Percentiles rank a stretch among this genome's conserved stretches.
Evolutionary conservation across 768 basidiomycete genomes (phyloP).

Genomic region (Daedalea quercina): DNA sequence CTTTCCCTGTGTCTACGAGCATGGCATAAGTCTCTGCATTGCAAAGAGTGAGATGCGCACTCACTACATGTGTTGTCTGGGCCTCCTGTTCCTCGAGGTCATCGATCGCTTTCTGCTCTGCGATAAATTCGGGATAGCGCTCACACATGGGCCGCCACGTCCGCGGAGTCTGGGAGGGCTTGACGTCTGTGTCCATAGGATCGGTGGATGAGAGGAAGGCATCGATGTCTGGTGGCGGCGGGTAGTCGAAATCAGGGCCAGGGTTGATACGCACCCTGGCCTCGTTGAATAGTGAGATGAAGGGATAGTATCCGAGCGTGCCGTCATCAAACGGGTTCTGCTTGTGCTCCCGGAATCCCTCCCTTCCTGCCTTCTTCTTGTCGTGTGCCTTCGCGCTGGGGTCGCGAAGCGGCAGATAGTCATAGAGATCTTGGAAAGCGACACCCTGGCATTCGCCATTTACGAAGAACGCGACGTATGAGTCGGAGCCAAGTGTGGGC

Average conservation of each 20-base stretch:
- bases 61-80: conserved; percentile 20
- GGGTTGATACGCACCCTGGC: conserved; percentile 82
- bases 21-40: neutral
- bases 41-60: neutral
- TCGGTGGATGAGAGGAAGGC: conserved; percentile 35
- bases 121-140: conserved; percentile 79
- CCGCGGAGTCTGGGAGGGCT: conserved; percentile 23
- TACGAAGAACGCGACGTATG: conserved; percentile 83
- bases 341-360: conserved; percentile 60
- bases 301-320: conserved; percentile 90
- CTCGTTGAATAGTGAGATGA: conserved; percentile 89
- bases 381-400: conserved; percentile 59
- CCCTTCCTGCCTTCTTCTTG: conserved; percentile 56
- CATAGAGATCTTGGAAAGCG: conserved; percentile 86
- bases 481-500: conserved; percentile 56
- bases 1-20: neutral
- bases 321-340: conserved; percentile 94
- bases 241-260: conserved; percentile 79
- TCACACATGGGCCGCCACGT: conserved; percentile 80
- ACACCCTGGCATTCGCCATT: conserved; percentile 81
- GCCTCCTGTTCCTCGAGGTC: conserved; percentile 71
- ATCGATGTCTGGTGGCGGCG: conserved; percentile 78
- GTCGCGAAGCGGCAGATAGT: conserved; percentile 77
- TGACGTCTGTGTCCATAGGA: conserved; percentile 24
- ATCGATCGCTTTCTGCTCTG: conserved; percentile 76